Evolutionary conservation across 441 rosid species (phyloP).

Genomic region (Caryocar brasiliense): DNA sequence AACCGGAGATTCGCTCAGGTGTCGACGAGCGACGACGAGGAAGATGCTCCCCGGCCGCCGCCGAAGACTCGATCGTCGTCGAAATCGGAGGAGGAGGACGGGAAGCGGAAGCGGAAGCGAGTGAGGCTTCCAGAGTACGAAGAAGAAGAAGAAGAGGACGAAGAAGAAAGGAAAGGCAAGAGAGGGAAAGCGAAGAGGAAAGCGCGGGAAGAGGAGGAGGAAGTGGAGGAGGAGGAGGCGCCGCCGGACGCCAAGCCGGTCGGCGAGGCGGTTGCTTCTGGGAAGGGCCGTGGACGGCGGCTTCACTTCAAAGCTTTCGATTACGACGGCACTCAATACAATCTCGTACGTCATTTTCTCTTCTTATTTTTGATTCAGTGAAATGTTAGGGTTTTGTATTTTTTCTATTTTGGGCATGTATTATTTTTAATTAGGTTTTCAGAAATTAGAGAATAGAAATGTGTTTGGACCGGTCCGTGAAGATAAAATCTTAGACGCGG

Average conservation of each 20-base stretch:
- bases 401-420: not conserved
- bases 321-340: constrained; percentile 64
- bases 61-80: constrained; percentile 25
- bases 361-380: not conserved
- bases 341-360: constrained; percentile 47
- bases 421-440: too few relatives aligned
- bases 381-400: not conserved
- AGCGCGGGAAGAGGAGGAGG: constrained; percentile 15
- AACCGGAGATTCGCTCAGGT: constrained; percentile 68
- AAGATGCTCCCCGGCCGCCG: constrained; percentile 29
- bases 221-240: constrained; percentile 9
- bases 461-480: too few relatives aligned
- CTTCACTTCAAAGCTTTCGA: constrained; percentile 57
- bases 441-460: too few relatives aligned
- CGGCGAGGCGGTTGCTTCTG: constrained; percentile 54
- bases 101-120: constrained; percentile 36
- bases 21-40: constrained; percentile 78
- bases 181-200: constrained; percentile 9
- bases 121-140: constrained; percentile 35
- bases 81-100: constrained; percentile 22
- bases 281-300: constrained; percentile 66
- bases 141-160: constrained; percentile 27
- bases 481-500: too few relatives aligned
- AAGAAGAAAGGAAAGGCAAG: constrained; percentile 13
- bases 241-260: constrained; percentile 76